Evolutionary conservation across 176 grass and related monocot genomes (phyloP), one percentile per base, ranked within the genome.

Genomic region (Bolboschoenus planiculmis): DNA sequence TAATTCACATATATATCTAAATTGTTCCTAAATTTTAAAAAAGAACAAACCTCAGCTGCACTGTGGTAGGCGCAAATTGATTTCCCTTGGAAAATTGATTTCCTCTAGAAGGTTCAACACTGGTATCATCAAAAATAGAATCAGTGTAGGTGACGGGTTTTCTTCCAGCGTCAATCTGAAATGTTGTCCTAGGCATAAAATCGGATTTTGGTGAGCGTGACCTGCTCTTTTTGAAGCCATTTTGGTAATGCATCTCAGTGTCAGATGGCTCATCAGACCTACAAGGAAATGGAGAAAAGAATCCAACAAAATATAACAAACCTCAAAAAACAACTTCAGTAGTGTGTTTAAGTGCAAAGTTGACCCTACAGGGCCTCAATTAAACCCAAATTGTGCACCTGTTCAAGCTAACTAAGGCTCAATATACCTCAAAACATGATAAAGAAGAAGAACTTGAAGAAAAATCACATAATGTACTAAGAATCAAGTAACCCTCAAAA

Each of bases 31-130:
- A 79, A 79, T 20, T 30, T 68, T 29, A 81, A 59, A 14, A 85
- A 56, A 85, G 34, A 60, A 71, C 48, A 50, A 89, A 94, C 90
- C 81, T 88, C n/a, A 0, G 44, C 62, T n/a, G n/a, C n/a, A n/a
- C n/a, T n/a, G 66, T 85, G 61, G 56, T 66, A 89, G 85, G 11
- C 78, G 77, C 57, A 78, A 0, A 82, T 81, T 86, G 83, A 84
- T 87, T 88, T 36, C 27, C 75, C 24, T 55, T 79, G 24, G 1
- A 36, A 67, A 14, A 2, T n/a, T 39, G 64, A 68, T 68, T 39
- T 68, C 34, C 64, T 39, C 16, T 68, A 39, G 77, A 36, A 59
- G 77, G 77, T 20, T 80, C 77, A 35, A 36, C 44, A 59, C 53
- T 40, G 23, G 77, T 23, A 56, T 56, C 16, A 56, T 80, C 77